Evolutionary conservation across 2,329 filamentous ascomycete species (phyloP).

Genomic region (Neocucurbitaria cava): DNA sequence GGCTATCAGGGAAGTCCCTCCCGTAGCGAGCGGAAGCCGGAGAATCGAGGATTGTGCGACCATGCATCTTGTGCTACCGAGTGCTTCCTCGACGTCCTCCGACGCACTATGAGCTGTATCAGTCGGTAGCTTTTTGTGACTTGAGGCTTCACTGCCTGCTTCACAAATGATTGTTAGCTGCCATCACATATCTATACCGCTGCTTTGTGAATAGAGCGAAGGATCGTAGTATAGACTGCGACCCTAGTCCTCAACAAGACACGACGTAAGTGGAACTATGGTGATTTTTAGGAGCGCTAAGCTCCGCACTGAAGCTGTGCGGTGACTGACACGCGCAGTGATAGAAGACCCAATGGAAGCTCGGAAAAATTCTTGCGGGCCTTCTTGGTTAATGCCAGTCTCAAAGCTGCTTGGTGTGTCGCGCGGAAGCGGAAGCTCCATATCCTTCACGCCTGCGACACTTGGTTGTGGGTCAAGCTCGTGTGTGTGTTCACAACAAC

Average conservation of each 20-base stretch:
- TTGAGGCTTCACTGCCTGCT: not conserved
- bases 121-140: constrained; percentile 5
- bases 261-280: constrained; percentile 2
- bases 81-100: constrained; percentile 12
- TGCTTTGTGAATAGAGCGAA: not conserved
- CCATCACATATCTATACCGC: not conserved
- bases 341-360: constrained; percentile 28
- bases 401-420: constrained; percentile 32
- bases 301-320: constrained; percentile 7
- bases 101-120: constrained; percentile 5
- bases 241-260: not conserved
- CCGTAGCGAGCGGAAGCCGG: constrained; percentile 20
- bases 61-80: constrained; percentile 13
- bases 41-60: constrained; percentile 22
- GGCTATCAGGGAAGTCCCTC: constrained; percentile 16
- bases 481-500: constrained; percentile 2
- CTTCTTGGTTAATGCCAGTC: constrained; percentile 16
- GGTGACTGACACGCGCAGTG: constrained; percentile 23
- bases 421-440: constrained; percentile 45
- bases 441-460: constrained; percentile 30
- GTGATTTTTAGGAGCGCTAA: not conserved
- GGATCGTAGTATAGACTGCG: not conserved
- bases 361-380: constrained; percentile 18
- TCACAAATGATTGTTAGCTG: not conserved
- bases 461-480: constrained; percentile 25